A percentile compares a stretch with the other conserved stretches of the same genome.
Evolutionary conservation across 75 land plant genomes (phyloP).

Genomic region (Adiantum capillusveneris): DNA sequence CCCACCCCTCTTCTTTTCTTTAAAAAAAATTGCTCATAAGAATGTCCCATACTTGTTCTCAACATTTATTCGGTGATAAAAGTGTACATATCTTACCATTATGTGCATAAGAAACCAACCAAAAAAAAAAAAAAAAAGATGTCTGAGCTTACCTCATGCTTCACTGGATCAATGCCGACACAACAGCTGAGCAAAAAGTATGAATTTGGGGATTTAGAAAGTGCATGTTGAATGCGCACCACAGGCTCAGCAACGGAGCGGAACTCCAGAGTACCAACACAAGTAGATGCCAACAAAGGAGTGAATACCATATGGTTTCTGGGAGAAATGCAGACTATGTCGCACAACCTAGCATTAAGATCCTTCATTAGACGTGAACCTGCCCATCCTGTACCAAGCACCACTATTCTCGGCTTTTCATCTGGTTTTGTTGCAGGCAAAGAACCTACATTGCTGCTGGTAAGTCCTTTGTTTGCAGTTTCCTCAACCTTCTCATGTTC

Average conservation of each 20-base stretch:
- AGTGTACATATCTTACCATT: no score
- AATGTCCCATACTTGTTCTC: no score
- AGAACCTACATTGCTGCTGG: no score
- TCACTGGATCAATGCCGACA: constrained; percentile 36
- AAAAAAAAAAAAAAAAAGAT: background rate
- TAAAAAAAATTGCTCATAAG: no score
- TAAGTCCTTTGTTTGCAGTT: no score
- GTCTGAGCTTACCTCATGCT: constrained; percentile 37
- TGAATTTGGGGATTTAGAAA: no score
- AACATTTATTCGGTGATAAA: no score
- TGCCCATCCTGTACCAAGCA: constrained; percentile 90
- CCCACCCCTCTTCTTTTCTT: no score
- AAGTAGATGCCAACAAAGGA: constrained; percentile 90
- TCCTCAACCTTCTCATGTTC: no score
- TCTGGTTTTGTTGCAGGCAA: no score
- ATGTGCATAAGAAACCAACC: background rate
- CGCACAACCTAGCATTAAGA: constrained; percentile 54
- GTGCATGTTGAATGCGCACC: constrained; percentile 68
- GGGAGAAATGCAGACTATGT: constrained; percentile 90
- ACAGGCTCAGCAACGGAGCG: constrained; percentile 92
- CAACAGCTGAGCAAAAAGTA: constrained; percentile 70
- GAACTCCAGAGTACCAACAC: constrained; percentile 95
- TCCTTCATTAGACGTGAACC: constrained; percentile 74
- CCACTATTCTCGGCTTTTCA: no score
- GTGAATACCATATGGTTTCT: constrained; percentile 99